Evolutionary conservation across 2,329 filamentous ascomycete species (phyloP), one percentile per base, ranked within the genome.

Genomic region (Xylariaceae sp.): DNA sequence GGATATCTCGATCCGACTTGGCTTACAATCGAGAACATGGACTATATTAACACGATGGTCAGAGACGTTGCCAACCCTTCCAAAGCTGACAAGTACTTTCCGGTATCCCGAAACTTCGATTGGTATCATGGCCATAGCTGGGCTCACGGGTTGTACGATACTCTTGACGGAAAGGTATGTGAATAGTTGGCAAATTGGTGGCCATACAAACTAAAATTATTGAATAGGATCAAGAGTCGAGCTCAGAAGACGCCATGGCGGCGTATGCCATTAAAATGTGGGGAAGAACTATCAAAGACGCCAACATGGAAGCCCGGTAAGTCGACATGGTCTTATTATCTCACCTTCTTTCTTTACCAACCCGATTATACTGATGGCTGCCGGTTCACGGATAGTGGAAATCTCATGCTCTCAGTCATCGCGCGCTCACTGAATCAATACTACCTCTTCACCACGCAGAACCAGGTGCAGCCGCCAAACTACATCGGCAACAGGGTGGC

Each of bases 51-150:
- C 68, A 83, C 81, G 59, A 77, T 99, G 43, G 85, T 94, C 46
- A 86, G 94, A 54, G 94, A 99, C 61, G 72, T 81, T 46, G 86
- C 91, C 43, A 96, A 96, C 70, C 85, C 91, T 0, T 85, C 81
- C 61, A 67, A 76, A 2, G 68, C 79, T 16, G 92, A 96, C 67
- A 76, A 78, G 26, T 83, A 83, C 63, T 97, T 95, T 70, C 92
- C 92, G 0, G 85, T 89, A 61, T 92, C 81, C 57, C 83, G 94
- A 46, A 83, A 78, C 53, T 97, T 96, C 66, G 94, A 97, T 71
- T 96, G 90, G 89, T 97, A 86, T 70, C 85, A 95, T 65, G 94
- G 92, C 1, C 94, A 97, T 76, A 91, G 87, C 54, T 96, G 92
- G 90, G 92, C 92, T 2, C 90, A 89, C 51, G 88, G 88, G 1